These are phyloP conservation scores for Wickerhamomyces queroliae DNA, from an alignment of 805 yeast genomes.

Conservation along the genomic window DNA sequence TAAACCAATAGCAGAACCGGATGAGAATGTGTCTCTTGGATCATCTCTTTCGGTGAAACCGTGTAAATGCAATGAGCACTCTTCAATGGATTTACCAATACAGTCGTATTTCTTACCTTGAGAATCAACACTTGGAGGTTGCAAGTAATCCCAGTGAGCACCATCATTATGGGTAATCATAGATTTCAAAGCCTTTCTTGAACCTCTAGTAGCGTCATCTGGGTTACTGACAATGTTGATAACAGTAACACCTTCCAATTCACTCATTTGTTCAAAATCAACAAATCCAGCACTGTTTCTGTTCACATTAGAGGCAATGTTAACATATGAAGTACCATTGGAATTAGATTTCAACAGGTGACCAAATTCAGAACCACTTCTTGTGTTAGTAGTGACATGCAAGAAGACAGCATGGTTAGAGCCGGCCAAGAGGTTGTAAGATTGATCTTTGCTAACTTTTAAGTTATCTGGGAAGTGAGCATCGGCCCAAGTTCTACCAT, in stretches of 20 bases:
- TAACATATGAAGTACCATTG: constrained; percentile 82
- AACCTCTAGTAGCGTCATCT: constrained; percentile 36
- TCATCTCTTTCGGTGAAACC: constrained; percentile 88
- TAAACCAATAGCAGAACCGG: constrained; percentile 85
- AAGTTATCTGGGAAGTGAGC: constrained; percentile 72
- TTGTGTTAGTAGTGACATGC: constrained; percentile 68
- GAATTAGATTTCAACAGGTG: constrained; percentile 81
- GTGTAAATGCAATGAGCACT: constrained; percentile 80
- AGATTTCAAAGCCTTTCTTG: constrained; percentile 57
- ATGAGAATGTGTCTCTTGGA: constrained; percentile 77
- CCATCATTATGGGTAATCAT: constrained; percentile 88
- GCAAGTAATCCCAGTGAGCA: constrained; percentile 70
- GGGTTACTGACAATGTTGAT: constrained; percentile 64
- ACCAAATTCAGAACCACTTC: constrained; percentile 58
- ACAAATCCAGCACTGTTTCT: constrained; percentile 70
- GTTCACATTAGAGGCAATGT: constrained; percentile 65
- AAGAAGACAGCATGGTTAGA: constrained; percentile 67
- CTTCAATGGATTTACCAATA: constrained; percentile 38
- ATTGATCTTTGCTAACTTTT: constrained; percentile 52
- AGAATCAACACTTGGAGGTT: constrained; percentile 65
- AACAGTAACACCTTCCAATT: constrained; percentile 78
- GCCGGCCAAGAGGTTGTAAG: constrained; percentile 77
- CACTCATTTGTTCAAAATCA: constrained; percentile 81
- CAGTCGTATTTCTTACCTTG: constrained; percentile 55
- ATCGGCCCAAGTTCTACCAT: constrained; percentile 72